Evolutionary conservation across 805 yeast genomes (phyloP), one percentile per base, ranked within the genome.

Genomic region (Cyberlindnera xylosilytica): DNA sequence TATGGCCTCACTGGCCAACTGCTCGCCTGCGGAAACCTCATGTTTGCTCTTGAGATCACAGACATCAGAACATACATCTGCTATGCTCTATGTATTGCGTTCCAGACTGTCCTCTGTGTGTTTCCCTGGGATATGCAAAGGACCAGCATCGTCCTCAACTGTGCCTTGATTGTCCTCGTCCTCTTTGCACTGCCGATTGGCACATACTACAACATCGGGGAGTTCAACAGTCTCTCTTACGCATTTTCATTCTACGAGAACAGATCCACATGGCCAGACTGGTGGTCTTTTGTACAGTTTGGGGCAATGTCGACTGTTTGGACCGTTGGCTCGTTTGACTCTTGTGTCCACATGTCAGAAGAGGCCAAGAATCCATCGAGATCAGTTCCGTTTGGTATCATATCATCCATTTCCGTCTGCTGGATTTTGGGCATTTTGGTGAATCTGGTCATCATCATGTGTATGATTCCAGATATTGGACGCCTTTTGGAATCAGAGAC

Each of bases 241-340:
- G 80, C 81, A 31, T 81, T 81, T 56, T 77, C 78, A 13, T 59
- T 70, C 36, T 66, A 73, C 39, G 65, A 72, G 23, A 79, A 78
- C 55, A 58, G 57, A 36, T 66, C 78, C 17, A 70, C 68, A 22
- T 81, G 85, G 80, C 71, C 79, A 10, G 62, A 59, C 29, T 85
- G 85, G 24, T 79, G 82, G 80, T 69, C 77, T 66, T 55, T 68
- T 50, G 56, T 73, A 41, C 65, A 78, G 52, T 63, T 61, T 40
- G 67, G 74, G 11, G 74, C 79, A 72, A 72, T 78, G 75, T 79
- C 87, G 0, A 78, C 81, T 3, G 74, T 82, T 47, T 83, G 91
- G 90, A 81, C 87, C 17, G 80, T 83, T 61, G 85, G 86, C 22
- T 81, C 85, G 0, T 81, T 80, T 60, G 89, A 83, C 58, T 75